Base-by-base conservation (phyloP, 2,329 filamentous ascomycete genomes). In the Ascochyta clinopodiicola region DNA sequence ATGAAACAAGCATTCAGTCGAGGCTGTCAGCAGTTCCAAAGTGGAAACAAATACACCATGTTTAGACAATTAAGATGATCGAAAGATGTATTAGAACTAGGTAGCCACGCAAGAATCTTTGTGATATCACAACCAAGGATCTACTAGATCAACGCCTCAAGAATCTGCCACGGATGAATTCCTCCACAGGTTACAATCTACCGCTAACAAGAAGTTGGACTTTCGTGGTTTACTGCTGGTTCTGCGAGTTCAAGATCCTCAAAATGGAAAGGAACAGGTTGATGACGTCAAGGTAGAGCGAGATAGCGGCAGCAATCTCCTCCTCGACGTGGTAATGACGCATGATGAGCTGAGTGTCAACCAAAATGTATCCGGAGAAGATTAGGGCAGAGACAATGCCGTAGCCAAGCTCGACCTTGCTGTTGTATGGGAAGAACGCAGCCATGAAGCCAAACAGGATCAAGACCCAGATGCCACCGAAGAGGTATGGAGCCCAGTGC, bases 221-320 rank as follows among this genome's bases (percentile, higher is more conserved):
- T 19, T 9, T 5, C 6, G 3, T 4, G 24, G 4, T 45, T 56
- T 87, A 98, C 84, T 97, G 96, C 79, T 96, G 94, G 74, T 87
- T 89, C 83, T 96, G 91, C 81, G 89, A 96, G 83, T 99, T 99
- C 71, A 99, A 82, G 68, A 99, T 98, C 72, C 95, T 86, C 72
- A 99, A 82, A 71, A 99, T 99, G 48, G 92, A 89, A 64, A 99
- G 82, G 86, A 99, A 99, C 64, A 99, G 78, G 84, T 99, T 99
- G 81, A 98, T 91, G 62, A 98, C 88, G 76, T 98, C 94, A 44
- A 99, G 84, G 76, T 99, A 99, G 44, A 99, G 84, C 73, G 91
- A 95, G 77, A 99, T 96, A 9, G 91, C 88, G 44, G 94, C 94
- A 6, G 93, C 92, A 74, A 98, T 97, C 82, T 97, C 93, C 84